These are phyloP conservation scores for Mucor racemosus DNA, from an alignment of 371 early-diverging fungal genomes.

Conservation along the genomic window DNA sequence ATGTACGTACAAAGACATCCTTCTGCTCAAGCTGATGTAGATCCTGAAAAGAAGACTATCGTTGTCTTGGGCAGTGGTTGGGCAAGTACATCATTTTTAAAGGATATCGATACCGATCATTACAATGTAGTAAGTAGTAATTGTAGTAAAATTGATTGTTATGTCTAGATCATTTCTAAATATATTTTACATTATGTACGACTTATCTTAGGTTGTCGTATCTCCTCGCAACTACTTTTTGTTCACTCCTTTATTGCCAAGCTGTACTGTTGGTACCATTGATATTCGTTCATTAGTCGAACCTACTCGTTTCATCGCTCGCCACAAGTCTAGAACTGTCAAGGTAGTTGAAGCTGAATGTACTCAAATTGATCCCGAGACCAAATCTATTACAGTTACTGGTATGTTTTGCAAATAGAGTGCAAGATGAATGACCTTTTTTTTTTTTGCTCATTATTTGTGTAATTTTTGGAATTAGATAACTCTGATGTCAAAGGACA, in stretches of 20 bases:
- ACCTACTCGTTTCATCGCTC: conserved; percentile 85
- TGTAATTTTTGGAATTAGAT: conserved; percentile 46
- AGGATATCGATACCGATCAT: conserved; percentile 71
- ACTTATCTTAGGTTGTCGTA: conserved; percentile 61
- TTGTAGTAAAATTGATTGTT: no score
- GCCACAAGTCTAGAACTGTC: conserved; percentile 84
- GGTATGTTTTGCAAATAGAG: conserved; percentile 44
- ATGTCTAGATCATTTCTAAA: no score
- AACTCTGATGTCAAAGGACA: conserved; percentile 74
- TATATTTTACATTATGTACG: no score
- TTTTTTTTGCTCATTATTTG: not conserved
- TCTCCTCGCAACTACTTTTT: conserved; percentile 93
- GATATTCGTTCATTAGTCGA: conserved; percentile 84
- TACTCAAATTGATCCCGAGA: conserved; percentile 79
- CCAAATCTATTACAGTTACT: conserved; percentile 73
- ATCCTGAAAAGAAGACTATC: conserved; percentile 78
- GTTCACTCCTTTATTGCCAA: conserved; percentile 91
- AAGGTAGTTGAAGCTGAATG: conserved; percentile 88
- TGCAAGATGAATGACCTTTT: not conserved
- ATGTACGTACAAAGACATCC: conserved; percentile 67
- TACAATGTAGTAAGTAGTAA: conserved; percentile 72
- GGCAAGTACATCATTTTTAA: conserved; percentile 82
- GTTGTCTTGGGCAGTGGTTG: conserved; percentile 86
- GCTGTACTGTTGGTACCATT: conserved; percentile 85
- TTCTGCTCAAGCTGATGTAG: conserved; percentile 65